These are phyloP conservation scores for Phellopilus nigrolimitatus DNA, from an alignment of 1,284 basidiomycete genomes.

Conservation along the genomic window DNA sequence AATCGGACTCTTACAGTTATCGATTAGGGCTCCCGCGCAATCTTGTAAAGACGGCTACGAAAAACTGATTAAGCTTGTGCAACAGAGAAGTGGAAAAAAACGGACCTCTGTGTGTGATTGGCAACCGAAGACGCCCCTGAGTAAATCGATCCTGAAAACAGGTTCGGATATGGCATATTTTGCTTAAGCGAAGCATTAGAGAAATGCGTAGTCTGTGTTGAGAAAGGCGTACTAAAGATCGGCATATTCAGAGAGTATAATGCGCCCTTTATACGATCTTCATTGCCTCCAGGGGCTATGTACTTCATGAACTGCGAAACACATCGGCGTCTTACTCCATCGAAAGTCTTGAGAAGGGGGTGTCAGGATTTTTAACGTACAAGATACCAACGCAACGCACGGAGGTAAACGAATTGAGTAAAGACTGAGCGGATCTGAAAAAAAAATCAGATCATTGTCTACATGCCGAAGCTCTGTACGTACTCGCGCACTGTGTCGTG, in stretches of 20 bases:
- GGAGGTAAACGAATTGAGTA: slow-evolving; percentile 53
- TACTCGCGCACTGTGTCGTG: slow-evolving; percentile 45
- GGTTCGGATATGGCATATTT: slow-evolving; percentile 58
- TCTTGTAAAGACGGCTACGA: slow-evolving; percentile 64
- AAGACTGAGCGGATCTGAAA: slow-evolving; percentile 51
- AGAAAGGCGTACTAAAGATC: slow-evolving; percentile 42
- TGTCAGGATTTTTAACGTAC: slow-evolving; percentile 3
- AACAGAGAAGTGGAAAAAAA: neutral
- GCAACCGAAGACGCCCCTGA: slow-evolving; percentile 52
- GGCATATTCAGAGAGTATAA: slow-evolving; percentile 76
- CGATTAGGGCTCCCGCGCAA: slow-evolving; percentile 53
- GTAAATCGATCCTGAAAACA: slow-evolving; percentile 43
- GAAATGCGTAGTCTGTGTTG: neutral
- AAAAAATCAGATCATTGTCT: neutral
- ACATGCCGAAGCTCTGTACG: slow-evolving; percentile 24
- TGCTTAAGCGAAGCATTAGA: slow-evolving; percentile 25
- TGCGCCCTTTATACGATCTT: slow-evolving; percentile 90
- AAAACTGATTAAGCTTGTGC: slow-evolving; percentile 3
- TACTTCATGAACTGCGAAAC: slow-evolving; percentile 66
- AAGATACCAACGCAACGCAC: slow-evolving; percentile 25
- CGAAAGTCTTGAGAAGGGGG: slow-evolving; percentile 50
- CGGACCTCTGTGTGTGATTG: slow-evolving; percentile 66
- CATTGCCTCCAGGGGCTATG: slow-evolving; percentile 70
- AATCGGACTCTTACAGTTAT: slow-evolving; percentile 45
- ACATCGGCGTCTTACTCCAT: slow-evolving; percentile 67